These are phyloP conservation scores for Laguncularia racemosa DNA, from an alignment of 345 rosid genomes.

Conservation along the genomic window DNA sequence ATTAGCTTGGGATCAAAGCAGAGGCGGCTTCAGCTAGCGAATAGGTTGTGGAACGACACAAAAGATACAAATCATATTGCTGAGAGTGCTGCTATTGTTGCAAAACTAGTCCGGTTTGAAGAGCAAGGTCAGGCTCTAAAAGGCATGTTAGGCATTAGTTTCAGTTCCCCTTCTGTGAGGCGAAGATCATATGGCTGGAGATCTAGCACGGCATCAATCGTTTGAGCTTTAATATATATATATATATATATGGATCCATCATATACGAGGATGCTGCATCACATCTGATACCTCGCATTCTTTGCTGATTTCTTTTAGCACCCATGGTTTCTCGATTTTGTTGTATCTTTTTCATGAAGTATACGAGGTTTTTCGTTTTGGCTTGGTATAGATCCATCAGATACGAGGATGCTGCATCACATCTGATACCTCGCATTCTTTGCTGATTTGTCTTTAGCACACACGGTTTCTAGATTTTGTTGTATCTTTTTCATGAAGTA, in stretches of 20 bases:
- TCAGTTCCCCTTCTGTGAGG: slow-evolving; percentile 48
- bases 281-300: too few species aligned
- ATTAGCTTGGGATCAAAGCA: slow-evolving; percentile 60
- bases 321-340: neutral
- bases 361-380: too few species aligned
- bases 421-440: slow-evolving; percentile 11
- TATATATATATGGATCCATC: neutral
- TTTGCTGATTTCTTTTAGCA: too few species aligned
- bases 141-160: slow-evolving; percentile 90
- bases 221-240: neutral
- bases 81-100: slow-evolving; percentile 74
- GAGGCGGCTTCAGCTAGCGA: slow-evolving; percentile 69
- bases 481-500: too few species aligned
- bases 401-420: neutral
- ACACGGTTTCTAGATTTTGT: too few species aligned
- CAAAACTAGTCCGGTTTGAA: slow-evolving; percentile 67
- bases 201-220: slow-evolving; percentile 39
- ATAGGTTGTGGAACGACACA: slow-evolving; percentile 57
- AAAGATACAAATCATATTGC: slow-evolving; percentile 46
- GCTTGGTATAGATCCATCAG: neutral
- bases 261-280: neutral
- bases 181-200: slow-evolving; percentile 67
- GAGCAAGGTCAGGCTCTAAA: slow-evolving; percentile 76
- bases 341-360: too few species aligned
- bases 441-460: slow-evolving; percentile 1